A percentile compares a stretch with the other conserved stretches of the same genome.
phyloP scores from a whole-genome alignment of 75 land plant species.

The Picea sitchensis region DNA sequence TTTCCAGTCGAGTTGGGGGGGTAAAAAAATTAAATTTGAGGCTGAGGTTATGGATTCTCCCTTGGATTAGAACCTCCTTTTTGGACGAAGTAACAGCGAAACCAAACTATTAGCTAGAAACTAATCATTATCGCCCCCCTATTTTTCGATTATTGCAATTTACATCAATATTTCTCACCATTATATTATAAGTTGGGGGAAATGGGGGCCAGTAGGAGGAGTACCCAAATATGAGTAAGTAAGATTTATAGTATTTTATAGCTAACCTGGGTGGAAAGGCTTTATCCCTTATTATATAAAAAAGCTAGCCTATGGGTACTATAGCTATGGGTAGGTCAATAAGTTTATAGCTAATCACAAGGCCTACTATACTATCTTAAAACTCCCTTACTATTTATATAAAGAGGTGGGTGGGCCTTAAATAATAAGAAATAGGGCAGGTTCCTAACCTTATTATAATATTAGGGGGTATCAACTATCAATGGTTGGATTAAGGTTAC shows the following conservation, averaged over 20 bases:
- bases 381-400: neutral
- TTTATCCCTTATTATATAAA: neutral
- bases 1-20: no score
- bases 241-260: neutral
- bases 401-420: neutral
- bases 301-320: neutral
- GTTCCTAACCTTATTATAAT: neutral
- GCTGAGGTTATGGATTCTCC: no score
- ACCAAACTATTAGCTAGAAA: no score
- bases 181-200: no score
- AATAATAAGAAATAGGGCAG: no score
- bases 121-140: no score
- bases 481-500: neutral
- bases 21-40: no score
- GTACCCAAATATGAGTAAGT: neutral
- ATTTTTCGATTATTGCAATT: no score
- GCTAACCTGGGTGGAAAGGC: neutral
- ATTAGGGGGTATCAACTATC: neutral
- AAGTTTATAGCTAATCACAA: neutral
- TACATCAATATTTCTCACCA: neutral
- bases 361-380: neutral
- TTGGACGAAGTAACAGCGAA: no score
- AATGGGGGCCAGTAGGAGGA: neutral
- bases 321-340: neutral
- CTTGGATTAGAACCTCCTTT: no score